phyloP scores from a whole-genome alignment of 306 rosid species.

The Cucumis cinereus region DNA sequence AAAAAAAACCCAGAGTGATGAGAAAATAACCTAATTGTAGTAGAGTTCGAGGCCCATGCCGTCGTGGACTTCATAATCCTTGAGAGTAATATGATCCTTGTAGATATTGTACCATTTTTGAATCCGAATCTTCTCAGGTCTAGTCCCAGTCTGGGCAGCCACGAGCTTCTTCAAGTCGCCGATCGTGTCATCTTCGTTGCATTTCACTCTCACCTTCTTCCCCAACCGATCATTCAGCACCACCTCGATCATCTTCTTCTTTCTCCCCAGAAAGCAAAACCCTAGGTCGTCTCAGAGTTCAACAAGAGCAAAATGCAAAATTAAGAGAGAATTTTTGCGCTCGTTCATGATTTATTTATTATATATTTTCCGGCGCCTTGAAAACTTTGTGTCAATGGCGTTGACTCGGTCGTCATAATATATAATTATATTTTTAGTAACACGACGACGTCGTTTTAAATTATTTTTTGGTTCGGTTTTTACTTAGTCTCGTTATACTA shows the following conservation, averaged over 20 bases:
- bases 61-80: conserved; percentile 79
- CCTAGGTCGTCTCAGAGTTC: neutral
- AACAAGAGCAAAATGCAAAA: neutral
- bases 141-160: conserved; percentile 90
- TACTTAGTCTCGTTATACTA: too few species aligned
- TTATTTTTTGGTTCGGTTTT: too few species aligned
- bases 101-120: conserved; percentile 80
- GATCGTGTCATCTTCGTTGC: conserved; percentile 85
- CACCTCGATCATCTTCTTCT: conserved; percentile 80
- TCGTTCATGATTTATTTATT: neutral
- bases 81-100: conserved; percentile 84
- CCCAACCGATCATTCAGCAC: conserved; percentile 82
- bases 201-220: conserved; percentile 88
- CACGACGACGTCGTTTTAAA: neutral
- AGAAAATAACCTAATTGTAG: conserved; percentile 40
- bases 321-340: neutral
- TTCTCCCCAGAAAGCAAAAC: neutral
- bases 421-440: too few species aligned
- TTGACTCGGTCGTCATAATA: neutral
- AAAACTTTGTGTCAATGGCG: neutral
- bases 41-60: conserved; percentile 99
- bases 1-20: neutral
- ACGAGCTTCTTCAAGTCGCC: conserved; percentile 90
- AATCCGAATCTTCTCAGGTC: conserved; percentile 67
- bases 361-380: neutral